Evolutionary conservation across 495 filamentous ascomycete genomes (phyloP).

Genomic region (Penicillium soppii): DNA sequence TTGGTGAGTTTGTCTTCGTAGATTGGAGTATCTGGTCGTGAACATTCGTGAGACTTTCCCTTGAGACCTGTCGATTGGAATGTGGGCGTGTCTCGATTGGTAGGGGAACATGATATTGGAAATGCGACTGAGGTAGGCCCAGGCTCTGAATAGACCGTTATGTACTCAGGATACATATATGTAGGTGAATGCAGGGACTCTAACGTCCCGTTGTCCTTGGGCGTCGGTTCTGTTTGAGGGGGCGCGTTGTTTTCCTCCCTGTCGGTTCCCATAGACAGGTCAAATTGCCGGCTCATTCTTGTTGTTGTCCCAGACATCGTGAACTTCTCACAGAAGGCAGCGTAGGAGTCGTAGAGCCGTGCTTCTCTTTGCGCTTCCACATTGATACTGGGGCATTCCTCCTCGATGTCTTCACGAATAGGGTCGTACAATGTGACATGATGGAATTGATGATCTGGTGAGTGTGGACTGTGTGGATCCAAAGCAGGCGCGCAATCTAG

Average conservation of each 20-base stretch:
- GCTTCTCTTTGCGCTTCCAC: conserved; percentile 8
- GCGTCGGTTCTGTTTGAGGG: background rate
- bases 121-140: background rate
- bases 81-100: background rate
- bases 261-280: conserved; percentile 13
- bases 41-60: background rate
- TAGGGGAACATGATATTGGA: background rate
- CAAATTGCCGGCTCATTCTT: conserved; percentile 6
- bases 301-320: conserved; percentile 11
- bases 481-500: background rate
- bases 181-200: background rate
- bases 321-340: conserved; percentile 25
- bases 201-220: background rate
- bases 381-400: background rate
- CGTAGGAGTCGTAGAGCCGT: conserved; percentile 19
- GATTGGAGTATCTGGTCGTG: background rate
- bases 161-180: background rate
- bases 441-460: background rate
- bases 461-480: background rate
- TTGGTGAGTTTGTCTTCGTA: background rate
- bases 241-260: background rate
- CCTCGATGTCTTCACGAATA: conserved; percentile 5
- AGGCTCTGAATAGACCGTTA: background rate
- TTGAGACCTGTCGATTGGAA: background rate
- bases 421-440: background rate